Percentiles rank a stretch among this genome's conserved stretches.
Conservation (phyloP, 2,329 filamentous ascomycete species). For the Penicillium decumbens region DNA sequence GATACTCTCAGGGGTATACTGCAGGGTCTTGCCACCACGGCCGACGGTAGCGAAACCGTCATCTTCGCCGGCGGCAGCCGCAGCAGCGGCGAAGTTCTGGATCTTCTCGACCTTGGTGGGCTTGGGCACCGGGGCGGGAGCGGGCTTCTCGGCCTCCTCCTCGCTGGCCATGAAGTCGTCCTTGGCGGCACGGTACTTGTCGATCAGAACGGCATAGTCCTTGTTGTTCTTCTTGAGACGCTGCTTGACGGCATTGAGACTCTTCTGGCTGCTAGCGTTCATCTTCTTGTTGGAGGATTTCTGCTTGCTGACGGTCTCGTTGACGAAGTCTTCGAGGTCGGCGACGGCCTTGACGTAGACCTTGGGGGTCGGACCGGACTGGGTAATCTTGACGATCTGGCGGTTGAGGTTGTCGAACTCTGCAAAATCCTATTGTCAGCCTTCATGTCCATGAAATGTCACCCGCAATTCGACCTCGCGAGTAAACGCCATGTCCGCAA, state of each 20-base stretch:
- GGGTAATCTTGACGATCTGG: conserved; percentile 72
- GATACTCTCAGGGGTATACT: conserved; percentile 95
- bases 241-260: conserved; percentile 94
- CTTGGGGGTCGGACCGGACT: conserved; percentile 77
- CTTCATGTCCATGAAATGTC: not conserved
- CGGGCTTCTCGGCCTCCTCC: conserved; percentile 60
- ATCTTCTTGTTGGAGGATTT: conserved; percentile 97
- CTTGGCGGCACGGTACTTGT: conserved; percentile 79
- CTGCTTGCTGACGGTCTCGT: conserved; percentile 89
- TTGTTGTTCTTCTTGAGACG: conserved; percentile 99
- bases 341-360: conserved; percentile 87
- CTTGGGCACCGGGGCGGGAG: conserved; percentile 46
- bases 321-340: conserved; percentile 90
- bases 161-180: conserved; percentile 83
- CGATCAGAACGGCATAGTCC: conserved; percentile 82
- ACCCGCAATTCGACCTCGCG: not conserved
- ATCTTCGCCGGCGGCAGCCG: conserved; percentile 56
- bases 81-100: conserved; percentile 42
- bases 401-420: conserved; percentile 94
- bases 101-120: conserved; percentile 44
- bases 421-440: conserved; percentile 38
- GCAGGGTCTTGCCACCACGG: conserved; percentile 79
- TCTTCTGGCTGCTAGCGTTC: conserved; percentile 91
- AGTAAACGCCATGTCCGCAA: not conserved
- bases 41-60: conserved; percentile 87